These are phyloP conservation scores for Davidsoniella eucalypti DNA, from an alignment of 2,329 filamentous ascomycete genomes.

Conservation along the genomic window DNA sequence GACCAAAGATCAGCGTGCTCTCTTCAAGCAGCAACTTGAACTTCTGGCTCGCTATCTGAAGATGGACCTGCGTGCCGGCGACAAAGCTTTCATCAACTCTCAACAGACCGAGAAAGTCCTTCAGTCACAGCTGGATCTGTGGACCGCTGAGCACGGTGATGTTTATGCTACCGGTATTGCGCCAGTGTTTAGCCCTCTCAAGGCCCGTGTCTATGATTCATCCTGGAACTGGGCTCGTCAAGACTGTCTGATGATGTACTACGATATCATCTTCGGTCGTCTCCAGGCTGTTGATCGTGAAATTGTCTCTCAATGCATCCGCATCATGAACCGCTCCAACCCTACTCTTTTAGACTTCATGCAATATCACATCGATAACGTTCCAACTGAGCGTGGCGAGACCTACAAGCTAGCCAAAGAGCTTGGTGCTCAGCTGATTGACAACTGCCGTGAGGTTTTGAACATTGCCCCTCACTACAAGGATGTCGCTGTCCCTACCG, in stretches of 20 bases:
- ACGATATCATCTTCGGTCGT: slow-evolving; percentile 94
- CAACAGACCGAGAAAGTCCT: slow-evolving; percentile 76
- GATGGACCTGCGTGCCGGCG: slow-evolving; percentile 88
- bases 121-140: slow-evolving; percentile 85
- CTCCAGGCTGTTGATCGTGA: slow-evolving; percentile 88
- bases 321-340: slow-evolving; percentile 98
- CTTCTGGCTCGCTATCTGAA: slow-evolving; percentile 90
- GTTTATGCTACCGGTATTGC: slow-evolving; percentile 91
- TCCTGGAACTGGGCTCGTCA: slow-evolving; percentile 99
- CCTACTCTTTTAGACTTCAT: slow-evolving; percentile 93
- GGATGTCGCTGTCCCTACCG: slow-evolving; percentile 84
- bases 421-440: slow-evolving; percentile 80
- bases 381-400: slow-evolving; percentile 87
- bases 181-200: slow-evolving; percentile 81
- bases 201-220: slow-evolving; percentile 92
- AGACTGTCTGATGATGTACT: slow-evolving; percentile 96
- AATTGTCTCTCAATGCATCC: slow-evolving; percentile 96
- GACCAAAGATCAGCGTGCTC: slow-evolving; percentile 85
- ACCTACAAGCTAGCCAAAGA: slow-evolving; percentile 97
- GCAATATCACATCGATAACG: slow-evolving; percentile 99
- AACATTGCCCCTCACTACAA: slow-evolving; percentile 79
- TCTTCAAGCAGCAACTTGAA: slow-evolving; percentile 98
- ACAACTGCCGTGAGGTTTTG: slow-evolving; percentile 92
- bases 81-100: slow-evolving; percentile 76
- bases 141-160: slow-evolving; percentile 89